Evolutionary conservation across 805 yeast genomes (phyloP).

Genomic region (Monosporozyma unispora): DNA sequence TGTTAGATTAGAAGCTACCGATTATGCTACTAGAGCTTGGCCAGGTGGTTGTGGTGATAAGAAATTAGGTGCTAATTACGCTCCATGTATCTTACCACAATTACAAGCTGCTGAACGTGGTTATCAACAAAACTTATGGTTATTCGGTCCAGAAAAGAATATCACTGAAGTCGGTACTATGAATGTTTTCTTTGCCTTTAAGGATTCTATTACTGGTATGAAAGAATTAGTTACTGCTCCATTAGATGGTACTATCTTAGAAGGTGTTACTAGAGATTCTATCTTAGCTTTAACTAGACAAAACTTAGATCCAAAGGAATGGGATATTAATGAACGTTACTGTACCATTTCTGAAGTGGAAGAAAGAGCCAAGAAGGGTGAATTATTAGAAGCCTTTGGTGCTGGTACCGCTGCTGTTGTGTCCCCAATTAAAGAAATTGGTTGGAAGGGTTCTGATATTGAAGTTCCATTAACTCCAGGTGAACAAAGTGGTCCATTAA

Average conservation of each 20-base stretch:
- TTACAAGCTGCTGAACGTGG: slow-evolving; percentile 85
- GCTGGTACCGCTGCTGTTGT: slow-evolving; percentile 98
- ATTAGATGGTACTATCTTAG: slow-evolving; percentile 91
- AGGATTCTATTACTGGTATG: slow-evolving; percentile 65
- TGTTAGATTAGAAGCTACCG: slow-evolving; percentile 88
- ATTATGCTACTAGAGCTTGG: slow-evolving; percentile 96
- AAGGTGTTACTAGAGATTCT: slow-evolving; percentile 94
- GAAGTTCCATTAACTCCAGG: slow-evolving; percentile 74
- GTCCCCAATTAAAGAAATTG: slow-evolving; percentile 83
- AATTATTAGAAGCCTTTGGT: slow-evolving; percentile 90
- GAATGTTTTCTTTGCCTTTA: slow-evolving; percentile 87
- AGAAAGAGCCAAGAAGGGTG: slow-evolving; percentile 69
- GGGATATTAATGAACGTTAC: slow-evolving; percentile 79
- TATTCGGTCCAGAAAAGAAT: slow-evolving; percentile 79
- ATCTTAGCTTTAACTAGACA: slow-evolving; percentile 68
- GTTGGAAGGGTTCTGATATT: slow-evolving; percentile 66
- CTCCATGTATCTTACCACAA: slow-evolving; percentile 90
- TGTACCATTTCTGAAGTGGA: slow-evolving; percentile 73
- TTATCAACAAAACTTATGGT: slow-evolving; percentile 93
- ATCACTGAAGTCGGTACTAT: slow-evolving; percentile 97
- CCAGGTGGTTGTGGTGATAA: slow-evolving; percentile 97
- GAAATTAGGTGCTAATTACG: slow-evolving; percentile 95
- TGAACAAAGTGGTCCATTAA: slow-evolving; percentile 68
- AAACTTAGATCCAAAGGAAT: slow-evolving; percentile 63
- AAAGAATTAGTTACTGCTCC: slow-evolving; percentile 94